These are phyloP conservation scores for Knoxdaviesia proteae DNA, from an alignment of 2,329 filamentous ascomycete species.

Conservation along the genomic window DNA sequence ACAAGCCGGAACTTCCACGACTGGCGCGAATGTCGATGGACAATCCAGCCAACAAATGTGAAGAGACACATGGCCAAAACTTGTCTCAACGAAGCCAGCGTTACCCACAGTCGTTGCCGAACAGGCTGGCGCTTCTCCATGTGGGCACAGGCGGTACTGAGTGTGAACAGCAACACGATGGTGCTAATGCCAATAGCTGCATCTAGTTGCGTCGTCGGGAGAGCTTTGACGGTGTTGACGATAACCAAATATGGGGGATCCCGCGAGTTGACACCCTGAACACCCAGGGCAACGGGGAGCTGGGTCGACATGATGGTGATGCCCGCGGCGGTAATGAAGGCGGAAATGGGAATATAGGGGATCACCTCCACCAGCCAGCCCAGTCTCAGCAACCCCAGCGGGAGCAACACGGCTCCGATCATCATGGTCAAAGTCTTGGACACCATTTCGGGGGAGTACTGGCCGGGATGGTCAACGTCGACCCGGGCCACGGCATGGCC, in stretches of 20 bases:
- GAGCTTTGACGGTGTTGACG: slow-evolving; percentile 18
- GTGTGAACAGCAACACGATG: slow-evolving; percentile 42
- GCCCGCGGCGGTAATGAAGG: slow-evolving; percentile 28
- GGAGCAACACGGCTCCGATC: slow-evolving; percentile 20
- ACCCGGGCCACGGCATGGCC: slow-evolving; percentile 23
- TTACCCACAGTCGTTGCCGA: slow-evolving; percentile 46
- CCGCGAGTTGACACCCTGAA: slow-evolving; percentile 21
- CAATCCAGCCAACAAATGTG: slow-evolving; percentile 50
- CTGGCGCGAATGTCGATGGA: slow-evolving; percentile 30
- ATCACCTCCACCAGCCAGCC: slow-evolving; percentile 32
- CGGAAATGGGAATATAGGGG: slow-evolving; percentile 25
- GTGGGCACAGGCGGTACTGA: slow-evolving; percentile 36
- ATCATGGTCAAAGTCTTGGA: slow-evolving; percentile 23
- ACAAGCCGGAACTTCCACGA: slow-evolving; percentile 40
- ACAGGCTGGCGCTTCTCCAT: slow-evolving; percentile 40
- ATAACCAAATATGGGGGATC: slow-evolving; percentile 23
- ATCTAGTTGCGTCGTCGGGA: slow-evolving; percentile 32
- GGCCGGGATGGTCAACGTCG: slow-evolving; percentile 12
- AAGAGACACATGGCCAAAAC: slow-evolving; percentile 60
- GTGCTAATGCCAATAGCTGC: slow-evolving; percentile 53
- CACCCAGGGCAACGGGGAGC: slow-evolving; percentile 21
- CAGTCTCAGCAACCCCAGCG: slow-evolving; percentile 22
- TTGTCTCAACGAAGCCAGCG: slow-evolving; percentile 51
- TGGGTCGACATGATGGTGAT: slow-evolving; percentile 29
- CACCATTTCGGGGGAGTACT: slow-evolving; percentile 17